Percentiles rank a stretch among this genome's conserved stretches.
phyloP scores from a whole-genome alignment of 306 rosid genomes.

The Rubus idaeus region DNA sequence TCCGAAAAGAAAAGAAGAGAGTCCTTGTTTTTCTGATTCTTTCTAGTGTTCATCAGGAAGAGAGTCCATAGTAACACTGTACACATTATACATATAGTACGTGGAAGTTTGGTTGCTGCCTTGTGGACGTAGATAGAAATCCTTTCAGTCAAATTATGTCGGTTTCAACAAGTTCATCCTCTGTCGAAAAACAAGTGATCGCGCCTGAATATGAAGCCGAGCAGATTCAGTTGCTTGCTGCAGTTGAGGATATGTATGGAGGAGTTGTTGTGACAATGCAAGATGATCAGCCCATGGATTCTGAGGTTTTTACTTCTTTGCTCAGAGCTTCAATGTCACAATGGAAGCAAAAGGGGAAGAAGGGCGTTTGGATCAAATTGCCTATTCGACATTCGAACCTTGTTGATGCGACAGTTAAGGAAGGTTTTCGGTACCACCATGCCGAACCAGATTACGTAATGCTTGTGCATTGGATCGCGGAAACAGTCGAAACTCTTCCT shows the following conservation, averaged over 20 bases:
- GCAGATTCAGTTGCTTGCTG: slow-evolving; percentile 32
- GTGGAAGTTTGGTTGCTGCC: too few species aligned
- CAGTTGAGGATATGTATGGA: slow-evolving; percentile 55
- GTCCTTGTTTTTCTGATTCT: too few species aligned
- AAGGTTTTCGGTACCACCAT: slow-evolving; percentile 83
- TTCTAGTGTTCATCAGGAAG: too few species aligned
- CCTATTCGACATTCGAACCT: slow-evolving; percentile 52
- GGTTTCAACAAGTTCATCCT: slow-evolving; percentile 21
- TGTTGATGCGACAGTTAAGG: slow-evolving; percentile 59
- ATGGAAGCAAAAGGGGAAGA: slow-evolving; percentile 74
- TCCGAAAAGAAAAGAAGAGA: too few species aligned
- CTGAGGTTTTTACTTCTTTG: slow-evolving; percentile 41
- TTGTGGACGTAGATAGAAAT: neutral
- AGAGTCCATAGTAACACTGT: too few species aligned
- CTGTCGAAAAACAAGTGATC: slow-evolving; percentile 21
- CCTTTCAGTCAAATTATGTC: slow-evolving; percentile 28
- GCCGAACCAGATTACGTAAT: slow-evolving; percentile 77
- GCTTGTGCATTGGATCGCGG: slow-evolving; percentile 74
- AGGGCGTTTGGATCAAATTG: slow-evolving; percentile 81
- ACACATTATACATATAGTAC: too few species aligned
- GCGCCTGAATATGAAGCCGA: slow-evolving; percentile 9
- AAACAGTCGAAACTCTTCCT: slow-evolving; percentile 58
- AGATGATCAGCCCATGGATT: slow-evolving; percentile 41
- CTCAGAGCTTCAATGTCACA: slow-evolving; percentile 55
- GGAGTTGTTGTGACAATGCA: slow-evolving; percentile 58